phyloP scores from a whole-genome alignment of 352 stramenopile species.

The Phytophthora citrophthora region DNA sequence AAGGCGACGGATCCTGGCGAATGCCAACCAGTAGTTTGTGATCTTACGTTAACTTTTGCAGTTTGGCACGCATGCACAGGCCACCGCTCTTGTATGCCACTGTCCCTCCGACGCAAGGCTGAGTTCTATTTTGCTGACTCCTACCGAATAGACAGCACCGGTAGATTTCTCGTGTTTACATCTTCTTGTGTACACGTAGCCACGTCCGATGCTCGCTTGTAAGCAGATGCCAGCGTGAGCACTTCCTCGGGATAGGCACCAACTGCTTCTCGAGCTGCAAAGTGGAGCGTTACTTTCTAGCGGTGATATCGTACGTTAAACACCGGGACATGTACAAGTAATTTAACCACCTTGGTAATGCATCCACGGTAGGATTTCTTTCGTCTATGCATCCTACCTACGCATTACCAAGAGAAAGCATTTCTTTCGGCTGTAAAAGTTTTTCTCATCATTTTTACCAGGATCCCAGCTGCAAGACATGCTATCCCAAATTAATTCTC shows the following conservation, averaged over 20 bases:
- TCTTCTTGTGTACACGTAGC: not conserved
- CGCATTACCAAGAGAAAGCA: slow-evolving; percentile 3
- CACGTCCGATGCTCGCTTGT: not conserved
- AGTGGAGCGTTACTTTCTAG: no score
- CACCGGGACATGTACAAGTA: not conserved
- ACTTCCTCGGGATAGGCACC: slow-evolving; percentile 18
- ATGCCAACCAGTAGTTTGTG: not conserved
- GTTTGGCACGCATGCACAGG: not conserved
- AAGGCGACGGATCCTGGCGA: slow-evolving; percentile 7
- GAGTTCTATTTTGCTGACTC: slow-evolving; percentile 2
- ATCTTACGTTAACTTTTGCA: slow-evolving; percentile 11
- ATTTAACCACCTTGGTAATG: slow-evolving; percentile 14
- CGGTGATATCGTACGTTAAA: slow-evolving; percentile 6
- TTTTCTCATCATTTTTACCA: not conserved
- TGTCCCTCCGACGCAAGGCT: not conserved
- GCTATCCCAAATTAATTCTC: slow-evolving; percentile 8
- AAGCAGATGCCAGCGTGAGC: slow-evolving; percentile 21
- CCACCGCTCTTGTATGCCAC: not conserved
- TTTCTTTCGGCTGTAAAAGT: not conserved
- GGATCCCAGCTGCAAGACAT: slow-evolving; percentile 13
- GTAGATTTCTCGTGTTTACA: slow-evolving; percentile 6
- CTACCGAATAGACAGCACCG: not conserved
- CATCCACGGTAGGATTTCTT: not conserved
- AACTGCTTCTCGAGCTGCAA: not conserved
- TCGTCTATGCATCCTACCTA: not conserved